A percentile compares a stretch with the other conserved stretches of the same genome.
phyloP scores from a whole-genome alignment of 306 rosid genomes.

The Prunus dulcis region DNA sequence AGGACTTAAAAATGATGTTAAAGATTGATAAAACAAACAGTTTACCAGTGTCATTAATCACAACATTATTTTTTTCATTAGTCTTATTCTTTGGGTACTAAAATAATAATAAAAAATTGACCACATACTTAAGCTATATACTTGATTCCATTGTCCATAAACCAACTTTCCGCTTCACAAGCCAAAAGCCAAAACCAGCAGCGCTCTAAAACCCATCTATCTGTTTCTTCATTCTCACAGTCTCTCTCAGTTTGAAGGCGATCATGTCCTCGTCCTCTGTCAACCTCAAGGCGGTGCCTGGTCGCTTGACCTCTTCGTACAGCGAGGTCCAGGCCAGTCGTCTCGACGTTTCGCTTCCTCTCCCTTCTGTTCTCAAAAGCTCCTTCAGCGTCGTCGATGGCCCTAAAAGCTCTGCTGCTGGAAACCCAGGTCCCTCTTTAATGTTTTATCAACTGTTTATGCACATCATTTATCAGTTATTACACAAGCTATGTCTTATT shows the following conservation, averaged over 20 bases:
- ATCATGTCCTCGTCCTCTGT: constrained; percentile 27
- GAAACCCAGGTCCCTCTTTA: constrained; percentile 58
- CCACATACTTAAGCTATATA: too few relatives aligned
- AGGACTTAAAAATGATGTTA: too few relatives aligned
- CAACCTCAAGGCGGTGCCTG: constrained; percentile 41
- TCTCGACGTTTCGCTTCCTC: constrained; percentile 58
- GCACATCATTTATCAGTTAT: not conserved
- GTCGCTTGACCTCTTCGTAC: constrained; percentile 59
- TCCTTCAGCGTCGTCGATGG: constrained; percentile 67
- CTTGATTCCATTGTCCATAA: not conserved
- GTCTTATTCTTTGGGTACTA: too few relatives aligned
- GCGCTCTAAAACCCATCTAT: not conserved
- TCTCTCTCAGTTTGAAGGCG: not conserved
- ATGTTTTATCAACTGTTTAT: too few relatives aligned
- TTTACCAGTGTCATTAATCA: too few relatives aligned
- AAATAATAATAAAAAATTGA: too few relatives aligned
- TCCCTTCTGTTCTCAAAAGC: constrained; percentile 64
- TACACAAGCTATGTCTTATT: not conserved
- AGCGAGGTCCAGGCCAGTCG: constrained; percentile 78
- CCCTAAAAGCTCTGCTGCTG: constrained; percentile 79
- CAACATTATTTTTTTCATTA: too few relatives aligned
- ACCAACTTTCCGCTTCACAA: constrained; percentile 1
- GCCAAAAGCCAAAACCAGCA: not conserved
- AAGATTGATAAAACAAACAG: too few relatives aligned
- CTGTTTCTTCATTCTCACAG: not conserved